These are phyloP conservation scores for Pelargonium citronellum DNA, from an alignment of 441 rosid species.

Conservation along the genomic window DNA sequence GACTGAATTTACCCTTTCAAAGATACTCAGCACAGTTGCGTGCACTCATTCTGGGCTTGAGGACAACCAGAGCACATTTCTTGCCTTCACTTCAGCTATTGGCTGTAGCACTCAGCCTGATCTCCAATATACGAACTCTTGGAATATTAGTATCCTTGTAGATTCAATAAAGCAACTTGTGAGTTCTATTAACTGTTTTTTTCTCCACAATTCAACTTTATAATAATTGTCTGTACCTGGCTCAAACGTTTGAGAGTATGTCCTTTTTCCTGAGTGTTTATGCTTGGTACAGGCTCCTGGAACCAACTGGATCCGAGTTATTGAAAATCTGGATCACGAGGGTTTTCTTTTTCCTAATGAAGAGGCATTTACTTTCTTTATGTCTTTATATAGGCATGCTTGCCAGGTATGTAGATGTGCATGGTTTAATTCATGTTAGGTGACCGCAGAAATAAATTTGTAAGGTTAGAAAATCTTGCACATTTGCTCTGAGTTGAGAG, in stretches of 20 bases:
- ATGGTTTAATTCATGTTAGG: background rate
- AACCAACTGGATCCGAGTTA: conserved; percentile 69
- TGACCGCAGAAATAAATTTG: background rate
- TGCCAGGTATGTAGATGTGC: conserved; percentile 52
- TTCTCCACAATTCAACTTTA: background rate
- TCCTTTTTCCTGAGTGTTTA: conserved; percentile 12
- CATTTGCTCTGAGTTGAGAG: conserved; percentile 16
- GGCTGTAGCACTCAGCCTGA: conserved; percentile 53
- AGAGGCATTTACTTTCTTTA: conserved; percentile 81
- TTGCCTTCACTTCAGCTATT: conserved; percentile 69
- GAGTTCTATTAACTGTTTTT: conserved; percentile 27
- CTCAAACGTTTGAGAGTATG: conserved; percentile 6
- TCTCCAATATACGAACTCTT: conserved; percentile 48
- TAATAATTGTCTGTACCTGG: background rate
- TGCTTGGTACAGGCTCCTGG: conserved; percentile 62
- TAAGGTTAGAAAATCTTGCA: background rate
- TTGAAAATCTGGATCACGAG: conserved; percentile 81
- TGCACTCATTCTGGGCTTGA: conserved; percentile 53
- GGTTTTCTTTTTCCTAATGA: conserved; percentile 80
- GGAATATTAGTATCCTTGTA: conserved; percentile 73
- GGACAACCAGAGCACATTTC: conserved; percentile 58
- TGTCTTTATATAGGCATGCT: conserved; percentile 69
- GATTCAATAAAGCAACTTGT: conserved; percentile 74
- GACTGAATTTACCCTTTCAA: conserved; percentile 63
- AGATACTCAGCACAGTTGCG: conserved; percentile 56